Base-by-base conservation (phyloP, 257 asterid genomes). In the Petrea volubilis region DNA sequence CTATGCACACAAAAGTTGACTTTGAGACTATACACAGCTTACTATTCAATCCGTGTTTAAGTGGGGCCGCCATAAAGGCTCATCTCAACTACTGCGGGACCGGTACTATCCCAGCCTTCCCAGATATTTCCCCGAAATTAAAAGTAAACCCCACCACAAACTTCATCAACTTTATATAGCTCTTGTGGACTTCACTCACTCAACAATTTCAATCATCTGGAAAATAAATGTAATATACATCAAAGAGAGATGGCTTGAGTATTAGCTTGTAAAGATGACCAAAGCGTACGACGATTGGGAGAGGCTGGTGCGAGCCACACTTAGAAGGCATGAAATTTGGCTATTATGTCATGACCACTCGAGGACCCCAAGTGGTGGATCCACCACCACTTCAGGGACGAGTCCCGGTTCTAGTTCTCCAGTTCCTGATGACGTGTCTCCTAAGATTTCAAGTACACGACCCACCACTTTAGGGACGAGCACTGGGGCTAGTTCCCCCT, bases 261-360 rank as follows among this genome's bases (percentile, higher is more conserved):
- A 10, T 60, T 60, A 23, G 4, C n/a, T n/a, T n/a, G 33, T 25
- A 1, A 7, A 67, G 55, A 70, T 70, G 74, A 13, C 58, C 8
- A 68, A 64, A 70, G 79, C 63, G n/a, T 74, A 78, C 41, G 82
- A 63, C 51, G 70, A 78, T 8, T 78, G 82, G 79, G 82, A 78
- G 60, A 74, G 82, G 62, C 56, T 78, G 47, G 82, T 78, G 14
- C 73, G 70, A 69, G 82, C 82, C 1, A 44, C 76, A 0, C 13
- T 78, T 6, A 53, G 69, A 2, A 29, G 72, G 12, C 64, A 74
- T 1, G 74, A 78, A 67, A 58, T 73, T 11, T 74, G 79, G 73
- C 66, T 57, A 15, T 13, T 78, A 0, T 73, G 75, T 14, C 82
- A 69, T 5, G 79, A 68, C 28, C 82, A 78, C 74, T 78, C 82